Evolutionary conservation across 768 basidiomycete genomes (phyloP), one percentile per base, ranked within the genome.

Genomic region (Lyophyllum semitale): DNA sequence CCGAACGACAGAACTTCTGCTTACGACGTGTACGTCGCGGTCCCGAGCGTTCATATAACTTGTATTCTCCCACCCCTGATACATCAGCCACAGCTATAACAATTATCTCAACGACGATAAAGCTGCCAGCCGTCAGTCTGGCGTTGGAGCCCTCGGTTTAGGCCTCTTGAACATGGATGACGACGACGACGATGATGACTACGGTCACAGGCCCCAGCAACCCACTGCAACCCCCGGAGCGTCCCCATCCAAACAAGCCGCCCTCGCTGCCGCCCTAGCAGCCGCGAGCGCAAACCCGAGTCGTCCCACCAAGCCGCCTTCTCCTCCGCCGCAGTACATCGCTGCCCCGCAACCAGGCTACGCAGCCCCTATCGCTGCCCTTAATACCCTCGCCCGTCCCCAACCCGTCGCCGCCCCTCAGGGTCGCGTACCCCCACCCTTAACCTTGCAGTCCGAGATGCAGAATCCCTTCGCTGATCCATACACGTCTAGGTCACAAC

Each of bases 321-420:
- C 66, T 50, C 67, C 72, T 3, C 59, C 71, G 15, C 58, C 66
- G 4, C 61, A 69, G 47, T 75, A 79, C 8, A 82, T 91, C 58
- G 87, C 83, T 3, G 84, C 88, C 2, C 89, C 89, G 23, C 79
- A 79, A 33, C 89, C 89, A 3, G 89, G 89, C 6, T 91, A 91
- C 61, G 82, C 87, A 27, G 83, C 87, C 2, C 85, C 86, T 30
- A 80, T 90, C 26, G 75, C 86, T 13, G 86, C 82, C 2, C 80
- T 89, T 30, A 85, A 83, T 18, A 49, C 33, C 59, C 71, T 88
- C 27, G 70, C 82, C 4, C 79, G 74, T 40, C 82, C 81, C 1
- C 71, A 73, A 26, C 74, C 77, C 1, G 68, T 75, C 12, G 73
- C 77, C 6, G 65, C 68, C 33, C 72, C 77, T 18, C 66, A 69